These are phyloP conservation scores for Podospora tetraspora DNA, from an alignment of 495 filamentous ascomycete genomes.

Conservation along the genomic window DNA sequence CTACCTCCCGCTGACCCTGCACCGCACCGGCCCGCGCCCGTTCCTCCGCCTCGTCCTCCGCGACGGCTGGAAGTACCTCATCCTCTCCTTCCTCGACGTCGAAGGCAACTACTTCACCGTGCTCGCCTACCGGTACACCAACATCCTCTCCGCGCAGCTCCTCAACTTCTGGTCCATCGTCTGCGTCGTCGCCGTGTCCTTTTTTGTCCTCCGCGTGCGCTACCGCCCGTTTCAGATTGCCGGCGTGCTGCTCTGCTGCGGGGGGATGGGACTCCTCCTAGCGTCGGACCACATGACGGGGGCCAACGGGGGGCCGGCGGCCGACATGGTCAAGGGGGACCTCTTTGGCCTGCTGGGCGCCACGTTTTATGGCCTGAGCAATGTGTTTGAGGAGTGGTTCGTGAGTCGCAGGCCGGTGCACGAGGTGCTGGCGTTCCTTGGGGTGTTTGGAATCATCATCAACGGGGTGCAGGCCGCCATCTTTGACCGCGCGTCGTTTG, in stretches of 20 bases:
- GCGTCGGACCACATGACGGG: slow-evolving; percentile 80
- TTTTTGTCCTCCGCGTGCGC: slow-evolving; percentile 74
- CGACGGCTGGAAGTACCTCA: slow-evolving; percentile 91
- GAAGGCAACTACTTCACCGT: slow-evolving; percentile 98
- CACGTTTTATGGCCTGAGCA: slow-evolving; percentile 85
- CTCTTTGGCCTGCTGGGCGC: slow-evolving; percentile 86
- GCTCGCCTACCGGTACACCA: slow-evolving; percentile 88
- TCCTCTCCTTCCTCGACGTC: slow-evolving; percentile 88
- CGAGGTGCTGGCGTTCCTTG: slow-evolving; percentile 88
- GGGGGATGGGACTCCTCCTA: slow-evolving; percentile 84
- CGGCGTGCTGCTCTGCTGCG: slow-evolving; percentile 86
- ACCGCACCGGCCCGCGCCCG: slow-evolving; percentile 70
- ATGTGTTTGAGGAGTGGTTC: slow-evolving; percentile 89
- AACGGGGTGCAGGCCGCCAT: slow-evolving; percentile 86
- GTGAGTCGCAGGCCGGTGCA: slow-evolving; percentile 82
- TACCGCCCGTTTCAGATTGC: slow-evolving; percentile 78
- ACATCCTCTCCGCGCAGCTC: slow-evolving; percentile 82
- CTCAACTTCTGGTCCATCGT: slow-evolving; percentile 99
- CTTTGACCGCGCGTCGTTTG: slow-evolving; percentile 75
- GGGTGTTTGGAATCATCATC: slow-evolving; percentile 84
- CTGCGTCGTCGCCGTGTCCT: slow-evolving; percentile 81
- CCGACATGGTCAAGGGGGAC: slow-evolving; percentile 84
- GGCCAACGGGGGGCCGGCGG: slow-evolving; percentile 54
- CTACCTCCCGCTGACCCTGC: slow-evolving; percentile 77
- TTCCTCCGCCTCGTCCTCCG: slow-evolving; percentile 57